Base-by-base conservation (phyloP, 257 asterid species). In the Forsythia suspensa region DNA sequence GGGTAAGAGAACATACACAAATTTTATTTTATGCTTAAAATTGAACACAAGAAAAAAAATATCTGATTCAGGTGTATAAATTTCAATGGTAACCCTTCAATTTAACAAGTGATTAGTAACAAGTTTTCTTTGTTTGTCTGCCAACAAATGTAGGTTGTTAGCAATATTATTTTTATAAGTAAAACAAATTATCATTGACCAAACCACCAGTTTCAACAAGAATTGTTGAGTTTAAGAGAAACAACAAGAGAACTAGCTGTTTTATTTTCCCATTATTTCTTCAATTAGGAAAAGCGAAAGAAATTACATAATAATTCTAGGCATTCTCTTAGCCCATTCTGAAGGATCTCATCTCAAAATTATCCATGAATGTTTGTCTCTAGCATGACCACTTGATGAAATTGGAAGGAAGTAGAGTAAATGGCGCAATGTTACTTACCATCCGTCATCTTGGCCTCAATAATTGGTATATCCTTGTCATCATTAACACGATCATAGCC, bases 401-500 rank as follows among this genome's bases (percentile, higher is more conserved):
- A 29, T 29, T 29, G 34, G 34, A 29, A 29, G 34, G 2, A 29
- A 29, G 34, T 29, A 29, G 2, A 29, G 34, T 29, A 29, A 29
- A 29, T 29, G 34, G 34, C 34, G 5, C 10, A 67, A 66, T 37
- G 59, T 55, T 39, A 70, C 0, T 80, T 85, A 95, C 99, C 98
- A 81, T 96, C 98, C 76, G 88, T 86, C 84, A 76, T 85, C 91
- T 96, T 94, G 82, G 99, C 99, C 85, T 92, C 98, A 61, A 96
- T 91, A 80, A 96, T 89, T 24, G 99, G 98, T 79, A 94, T 65
- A 87, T 96, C 95, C 0, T 86, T 94, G 80, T 94, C 97, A 84
- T 96, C 99, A 83, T 90, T 91, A 52, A 96, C 91, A 8, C 97
- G 95, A 80, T 89, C 98, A 72, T 94, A 96, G 72, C 99, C 99